Conservation (phyloP, 441 rosid genomes). For the Flueggea neowawraea region DNA sequence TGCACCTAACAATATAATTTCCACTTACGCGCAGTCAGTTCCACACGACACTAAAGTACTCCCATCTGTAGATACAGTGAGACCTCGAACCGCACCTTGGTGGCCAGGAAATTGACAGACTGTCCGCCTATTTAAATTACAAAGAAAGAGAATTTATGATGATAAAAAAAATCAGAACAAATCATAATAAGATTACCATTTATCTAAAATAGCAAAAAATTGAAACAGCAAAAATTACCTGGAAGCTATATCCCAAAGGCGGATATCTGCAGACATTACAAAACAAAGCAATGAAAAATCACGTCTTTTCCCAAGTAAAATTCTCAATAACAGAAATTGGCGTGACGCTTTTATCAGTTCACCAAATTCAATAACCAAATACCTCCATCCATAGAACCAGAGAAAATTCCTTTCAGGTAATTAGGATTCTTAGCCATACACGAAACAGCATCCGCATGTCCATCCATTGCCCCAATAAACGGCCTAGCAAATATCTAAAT, state of each 20-base stretch:
- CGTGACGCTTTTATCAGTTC: too few species aligned
- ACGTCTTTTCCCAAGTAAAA: too few species aligned
- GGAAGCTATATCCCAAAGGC: constrained; percentile 92
- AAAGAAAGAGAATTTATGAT: not conserved
- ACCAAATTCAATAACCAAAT: not conserved
- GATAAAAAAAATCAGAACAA: not conserved
- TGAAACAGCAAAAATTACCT: constrained; percentile 37
- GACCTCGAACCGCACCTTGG: constrained; percentile 88
- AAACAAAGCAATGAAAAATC: not conserved
- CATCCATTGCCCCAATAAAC: constrained; percentile 95
- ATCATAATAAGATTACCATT: not conserved
- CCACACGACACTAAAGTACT: constrained; percentile 78
- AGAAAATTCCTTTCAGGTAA: constrained; percentile 82
- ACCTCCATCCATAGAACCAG: constrained; percentile 99
- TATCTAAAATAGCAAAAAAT: too few species aligned
- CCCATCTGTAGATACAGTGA: constrained; percentile 90
- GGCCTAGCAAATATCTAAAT: constrained; percentile 90
- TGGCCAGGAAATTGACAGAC: constrained; percentile 93
- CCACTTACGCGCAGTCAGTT: constrained; percentile 82
- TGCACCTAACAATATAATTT: not conserved
- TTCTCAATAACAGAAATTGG: not conserved
- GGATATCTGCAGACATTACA: constrained; percentile 60
- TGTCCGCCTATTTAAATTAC: constrained; percentile 53
- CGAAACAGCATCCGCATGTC: constrained; percentile 77
- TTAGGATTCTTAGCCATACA: constrained; percentile 98